These are phyloP conservation scores for Erysimum cheiranthoides DNA, from an alignment of 345 rosid genomes.

Conservation along the genomic window DNA sequence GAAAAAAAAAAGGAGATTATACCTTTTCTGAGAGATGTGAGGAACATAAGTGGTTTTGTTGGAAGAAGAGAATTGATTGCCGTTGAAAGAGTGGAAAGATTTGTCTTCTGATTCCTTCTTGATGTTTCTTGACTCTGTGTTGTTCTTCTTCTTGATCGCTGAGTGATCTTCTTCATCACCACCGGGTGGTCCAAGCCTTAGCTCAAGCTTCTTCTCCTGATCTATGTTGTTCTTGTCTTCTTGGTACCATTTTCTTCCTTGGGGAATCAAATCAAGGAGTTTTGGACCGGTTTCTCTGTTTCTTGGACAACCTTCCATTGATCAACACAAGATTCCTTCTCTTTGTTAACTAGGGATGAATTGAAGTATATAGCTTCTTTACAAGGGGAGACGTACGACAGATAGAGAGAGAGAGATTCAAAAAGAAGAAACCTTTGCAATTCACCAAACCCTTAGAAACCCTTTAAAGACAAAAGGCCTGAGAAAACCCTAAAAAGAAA, in stretches of 20 bases:
- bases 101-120: conserved; percentile 50
- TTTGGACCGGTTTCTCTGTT: conserved; percentile 56
- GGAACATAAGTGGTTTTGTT: conserved; percentile 46
- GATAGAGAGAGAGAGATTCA: not conserved
- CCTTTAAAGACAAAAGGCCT: conserved; percentile 11
- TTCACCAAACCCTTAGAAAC: conserved; percentile 27
- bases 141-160: conserved; percentile 36
- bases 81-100: conserved; percentile 51
- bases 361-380: conserved; percentile 8
- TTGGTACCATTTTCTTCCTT: conserved; percentile 50
- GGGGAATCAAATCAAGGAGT: conserved; percentile 72
- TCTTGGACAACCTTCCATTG: conserved; percentile 63
- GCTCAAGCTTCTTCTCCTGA: conserved; percentile 86
- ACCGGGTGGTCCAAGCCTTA: conserved; percentile 95
- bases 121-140: conserved; percentile 31
- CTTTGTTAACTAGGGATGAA: not conserved
- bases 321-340: conserved; percentile 13
- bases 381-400: conserved; percentile 27
- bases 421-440: conserved; percentile 9
- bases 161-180: conserved; percentile 60
- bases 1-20: conserved; percentile 44
- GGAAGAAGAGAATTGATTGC: conserved; percentile 49
- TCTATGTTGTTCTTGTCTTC: conserved; percentile 50
- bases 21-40: conserved; percentile 53
- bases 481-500: conserved; percentile 27